Conservation (phyloP, 2,329 filamentous ascomycete genomes). For the Penicillium aurantiogriseum region DNA sequence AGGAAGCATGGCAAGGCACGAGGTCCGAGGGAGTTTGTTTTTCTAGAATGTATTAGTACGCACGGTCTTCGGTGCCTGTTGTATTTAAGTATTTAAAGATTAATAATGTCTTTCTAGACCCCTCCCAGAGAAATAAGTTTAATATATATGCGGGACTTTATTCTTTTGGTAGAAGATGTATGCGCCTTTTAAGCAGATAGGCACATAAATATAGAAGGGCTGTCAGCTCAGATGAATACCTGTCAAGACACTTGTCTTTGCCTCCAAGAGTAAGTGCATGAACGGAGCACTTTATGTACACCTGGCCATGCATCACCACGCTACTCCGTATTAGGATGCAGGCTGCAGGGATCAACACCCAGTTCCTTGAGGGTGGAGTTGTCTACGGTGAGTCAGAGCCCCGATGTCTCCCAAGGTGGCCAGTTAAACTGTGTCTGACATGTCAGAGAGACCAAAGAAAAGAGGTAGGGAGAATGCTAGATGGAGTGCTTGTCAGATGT, state of each 20-base stretch:
- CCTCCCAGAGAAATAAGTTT: not conserved
- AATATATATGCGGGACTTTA: conserved; percentile 2
- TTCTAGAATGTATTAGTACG: not conserved
- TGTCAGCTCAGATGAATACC: not conserved
- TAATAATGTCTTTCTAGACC: not conserved
- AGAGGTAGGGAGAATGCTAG: not conserved
- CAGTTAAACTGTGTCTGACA: conserved; percentile 4
- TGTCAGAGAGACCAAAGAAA: not conserved
- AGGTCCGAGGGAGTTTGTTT: not conserved
- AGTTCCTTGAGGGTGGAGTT: not conserved
- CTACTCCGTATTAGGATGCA: conserved; percentile 14
- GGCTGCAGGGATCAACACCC: conserved; percentile 19
- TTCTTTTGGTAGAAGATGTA: conserved; percentile 4
- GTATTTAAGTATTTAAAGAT: not conserved
- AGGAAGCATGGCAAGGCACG: conserved; percentile 1
- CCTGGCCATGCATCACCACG: conserved; percentile 21
- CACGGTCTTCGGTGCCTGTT: not conserved
- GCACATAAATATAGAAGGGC: not conserved
- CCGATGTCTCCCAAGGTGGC: not conserved
- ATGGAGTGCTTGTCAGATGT: not conserved
- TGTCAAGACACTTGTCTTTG: not conserved
- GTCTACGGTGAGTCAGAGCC: conserved; percentile 20
- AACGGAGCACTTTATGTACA: not conserved
- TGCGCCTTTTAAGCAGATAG: conserved; percentile 14
- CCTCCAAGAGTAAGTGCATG: not conserved